phyloP scores from a whole-genome alignment of 192 early-diverging fungal species.

The Umbelopsis sp. region DNA sequence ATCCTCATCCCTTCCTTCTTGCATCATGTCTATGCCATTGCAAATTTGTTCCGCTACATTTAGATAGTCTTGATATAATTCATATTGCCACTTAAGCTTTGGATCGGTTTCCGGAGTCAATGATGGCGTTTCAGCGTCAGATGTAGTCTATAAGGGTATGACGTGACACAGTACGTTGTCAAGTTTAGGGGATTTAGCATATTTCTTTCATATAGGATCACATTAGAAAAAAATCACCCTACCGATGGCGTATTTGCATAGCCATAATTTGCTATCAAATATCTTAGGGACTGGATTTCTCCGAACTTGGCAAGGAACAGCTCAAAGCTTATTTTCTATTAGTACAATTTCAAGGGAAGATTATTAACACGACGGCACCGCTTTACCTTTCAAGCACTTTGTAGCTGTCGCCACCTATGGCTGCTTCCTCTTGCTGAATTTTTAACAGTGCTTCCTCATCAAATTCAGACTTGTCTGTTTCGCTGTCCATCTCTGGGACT shows the following conservation, averaged over 20 bases:
- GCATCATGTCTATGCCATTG: constrained; percentile 6
- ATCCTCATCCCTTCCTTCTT: constrained; percentile 1
- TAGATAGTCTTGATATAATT: constrained; percentile 1
- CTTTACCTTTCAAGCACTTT: constrained; percentile 13
- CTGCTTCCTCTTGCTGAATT: constrained; percentile 12
- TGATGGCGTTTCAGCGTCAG: background rate
- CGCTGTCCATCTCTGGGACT: background rate
- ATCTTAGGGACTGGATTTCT: constrained; percentile 14
- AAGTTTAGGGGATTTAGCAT: too few relatives aligned
- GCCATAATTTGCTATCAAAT: constrained; percentile 7
- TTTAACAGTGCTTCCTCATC: background rate
- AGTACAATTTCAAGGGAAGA: background rate
- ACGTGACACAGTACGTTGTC: too few relatives aligned
- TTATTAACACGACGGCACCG: background rate
- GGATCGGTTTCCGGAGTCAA: background rate
- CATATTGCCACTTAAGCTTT: background rate
- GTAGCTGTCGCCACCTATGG: constrained; percentile 7
- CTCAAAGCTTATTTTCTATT: constrained; percentile 4
- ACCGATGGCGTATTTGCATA: background rate
- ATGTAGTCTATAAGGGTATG: background rate
- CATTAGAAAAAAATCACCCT: background rate
- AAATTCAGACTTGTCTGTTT: background rate
- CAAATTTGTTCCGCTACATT: constrained; percentile 8
- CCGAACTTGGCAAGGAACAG: constrained; percentile 24
- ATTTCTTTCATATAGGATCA: too few relatives aligned